Base-by-base conservation (phyloP, 1,139 yeast species). In the Yamadazyma songkhlaensis region DNA sequence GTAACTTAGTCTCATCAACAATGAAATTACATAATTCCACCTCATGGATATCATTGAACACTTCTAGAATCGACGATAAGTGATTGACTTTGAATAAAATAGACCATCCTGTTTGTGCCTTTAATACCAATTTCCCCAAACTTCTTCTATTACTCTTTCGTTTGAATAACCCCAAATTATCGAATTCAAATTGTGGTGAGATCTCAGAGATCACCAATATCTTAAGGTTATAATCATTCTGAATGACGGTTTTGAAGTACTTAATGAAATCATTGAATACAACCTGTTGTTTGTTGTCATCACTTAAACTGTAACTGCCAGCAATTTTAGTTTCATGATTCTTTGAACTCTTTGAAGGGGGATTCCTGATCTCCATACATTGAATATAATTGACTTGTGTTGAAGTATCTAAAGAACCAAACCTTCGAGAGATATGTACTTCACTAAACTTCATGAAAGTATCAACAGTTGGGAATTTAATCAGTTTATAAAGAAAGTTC, bases 91-190 rank as follows among this genome's bases (percentile, higher is more conserved):
- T 65, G 44, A 79, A 59, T 21, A 43, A 31, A 25, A 48, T 46
- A 12, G 68, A 64, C 79, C 79, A 74, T 1, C 79, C 79, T 0
- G 65, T 46, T 42, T 74, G 75, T 0, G 77, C 65, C 12, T 64
- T 60, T 2, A 74, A 48, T 2, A 54, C 50, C 29, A 70, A 41
- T 22, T 41, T 51, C 3, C 47, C 39, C 20, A 66, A 48, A 2
- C 46, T 42, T 35, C 71, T 50, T 9, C 47, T 48, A 4, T 55
- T 55, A 27, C 46, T 44, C 11, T 28, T 21, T 4, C 6, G 6
- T 10, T 13, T 17, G 12, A 11, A 32, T 38, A 43, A 39, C 4
- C 17, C 9, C 3, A 11, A 10, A 14, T 9, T 44, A 25, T 42
- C 37, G 37, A 79, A 74, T 30, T 60, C 64, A 49, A 79, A 79